Base-by-base conservation (phyloP, 176 grass and related monocot genomes). In the Avena eriantha region DNA sequence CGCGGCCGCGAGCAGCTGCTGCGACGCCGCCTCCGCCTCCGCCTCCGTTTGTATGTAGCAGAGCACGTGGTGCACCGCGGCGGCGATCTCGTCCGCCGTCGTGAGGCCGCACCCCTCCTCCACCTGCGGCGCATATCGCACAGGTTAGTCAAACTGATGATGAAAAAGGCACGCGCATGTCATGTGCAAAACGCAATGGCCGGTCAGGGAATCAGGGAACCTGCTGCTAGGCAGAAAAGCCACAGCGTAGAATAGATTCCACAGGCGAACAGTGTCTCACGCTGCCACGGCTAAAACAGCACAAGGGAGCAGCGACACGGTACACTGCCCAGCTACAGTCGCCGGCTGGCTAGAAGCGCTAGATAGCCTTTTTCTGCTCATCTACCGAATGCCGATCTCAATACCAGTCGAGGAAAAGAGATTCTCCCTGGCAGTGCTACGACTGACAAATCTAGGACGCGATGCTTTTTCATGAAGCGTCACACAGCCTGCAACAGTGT, bases 71-170 rank as follows among this genome's bases (percentile, higher is more conserved):
- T 99, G 97, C 79, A 93, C 83, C n/a, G 94, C 97, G 10, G 87
- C 87, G 12, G 94, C 97, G 76, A 99, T 89, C 61, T 99, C 94
- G 43, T 99, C 94, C 60, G 85, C 92, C 33, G 89, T 93, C 33
- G 89, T 81, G 63, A 97, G 56, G 75, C 45, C 82, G 83, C 94
- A 99, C 17, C 92, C 94, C 78, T 99, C 97, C 77, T 99, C 97
- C 43, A 99, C 88, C 97, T 99, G 89, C 81, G 53, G 23, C 2
- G 1, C 49, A 39, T 7, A 41, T 35, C 34, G 35, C 54, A 69
- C 8, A 78, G 16, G 10, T 80, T 74, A 80, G 80, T 18, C 23
- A n/a, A 75, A 15, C 58, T 35, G 4, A 79, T 41, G 39, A 41
- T 7, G 7, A 8, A 7, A 47, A 49, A 10, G 10, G 19, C 7